Percentiles rank a stretch among this genome's conserved stretches.
Evolutionary conservation across 2,329 filamentous ascomycete genomes (phyloP).

Genomic region (Neonectria hederae): DNA sequence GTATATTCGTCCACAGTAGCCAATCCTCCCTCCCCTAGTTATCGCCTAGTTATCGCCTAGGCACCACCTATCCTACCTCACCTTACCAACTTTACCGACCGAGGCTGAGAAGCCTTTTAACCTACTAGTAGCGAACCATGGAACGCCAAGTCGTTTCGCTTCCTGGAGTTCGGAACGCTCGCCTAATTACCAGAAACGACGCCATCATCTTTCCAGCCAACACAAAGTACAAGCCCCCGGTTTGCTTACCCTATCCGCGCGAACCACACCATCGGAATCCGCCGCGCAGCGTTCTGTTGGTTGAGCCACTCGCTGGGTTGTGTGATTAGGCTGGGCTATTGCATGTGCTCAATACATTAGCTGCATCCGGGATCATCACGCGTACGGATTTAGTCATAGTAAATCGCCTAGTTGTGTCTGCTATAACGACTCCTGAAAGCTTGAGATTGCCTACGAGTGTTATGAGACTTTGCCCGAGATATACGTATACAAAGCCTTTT

Average conservation of each 20-base stretch:
- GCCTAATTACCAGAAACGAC: neutral
- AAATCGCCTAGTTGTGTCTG: neutral
- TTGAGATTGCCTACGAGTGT: neutral
- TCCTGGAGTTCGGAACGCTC: neutral
- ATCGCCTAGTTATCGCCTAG: too few species aligned
- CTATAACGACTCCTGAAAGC: neutral
- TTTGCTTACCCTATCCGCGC: slow-evolving; percentile 7
- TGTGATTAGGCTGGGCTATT: slow-evolving; percentile 18
- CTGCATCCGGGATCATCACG: slow-evolving; percentile 17
- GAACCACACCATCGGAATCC: slow-evolving; percentile 17
- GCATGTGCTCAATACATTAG: slow-evolving; percentile 2
- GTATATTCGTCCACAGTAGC: slow-evolving; percentile 6
- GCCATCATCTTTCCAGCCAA: neutral
- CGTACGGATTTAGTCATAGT: neutral
- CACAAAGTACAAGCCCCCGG: slow-evolving; percentile 1
- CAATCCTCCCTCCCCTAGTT: neutral
- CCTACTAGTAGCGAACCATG: neutral
- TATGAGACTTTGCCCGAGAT: neutral
- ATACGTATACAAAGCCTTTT: slow-evolving; percentile 8
- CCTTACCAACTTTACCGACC: neutral
- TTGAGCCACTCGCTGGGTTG: slow-evolving; percentile 7
- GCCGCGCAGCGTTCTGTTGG: neutral
- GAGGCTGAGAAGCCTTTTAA: neutral
- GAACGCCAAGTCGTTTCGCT: neutral
- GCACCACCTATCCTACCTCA: neutral